phyloP scores from a whole-genome alignment of 2,329 filamentous ascomycete species.

The Fusarium sp. region DNA sequence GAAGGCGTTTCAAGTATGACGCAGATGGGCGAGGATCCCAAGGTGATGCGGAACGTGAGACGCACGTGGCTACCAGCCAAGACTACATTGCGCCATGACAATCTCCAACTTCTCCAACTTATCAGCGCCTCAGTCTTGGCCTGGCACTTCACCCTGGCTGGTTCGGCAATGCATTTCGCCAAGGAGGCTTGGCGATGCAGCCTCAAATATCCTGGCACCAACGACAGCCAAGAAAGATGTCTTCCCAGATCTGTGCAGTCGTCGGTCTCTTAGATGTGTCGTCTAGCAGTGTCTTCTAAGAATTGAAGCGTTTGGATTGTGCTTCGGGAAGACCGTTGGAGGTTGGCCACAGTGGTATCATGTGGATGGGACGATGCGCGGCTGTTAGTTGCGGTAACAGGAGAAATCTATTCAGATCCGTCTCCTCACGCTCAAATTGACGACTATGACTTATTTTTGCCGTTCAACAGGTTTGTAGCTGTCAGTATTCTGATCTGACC shows the following conservation, averaged over 20 bases:
- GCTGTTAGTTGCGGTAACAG: not conserved
- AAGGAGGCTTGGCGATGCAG: not conserved
- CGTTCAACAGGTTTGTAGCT: no score
- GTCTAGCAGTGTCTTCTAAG: not conserved
- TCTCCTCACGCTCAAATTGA: no score
- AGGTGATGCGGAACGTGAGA: not conserved
- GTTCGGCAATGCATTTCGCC: not conserved
- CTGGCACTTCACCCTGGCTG: not conserved
- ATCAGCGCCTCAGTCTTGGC: not conserved
- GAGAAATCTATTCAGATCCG: fast-evolving
- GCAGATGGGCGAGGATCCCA: not conserved
- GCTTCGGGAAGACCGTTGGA: not conserved
- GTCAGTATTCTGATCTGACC: no score
- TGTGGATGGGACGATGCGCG: not conserved
- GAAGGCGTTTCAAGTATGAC: not conserved
- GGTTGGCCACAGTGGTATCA: not conserved
- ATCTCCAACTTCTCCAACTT: not conserved
- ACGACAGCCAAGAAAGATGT: not conserved
- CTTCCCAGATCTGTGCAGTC: not conserved
- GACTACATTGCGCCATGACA: not conserved
- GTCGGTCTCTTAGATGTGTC: no score
- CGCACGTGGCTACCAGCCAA: not conserved
- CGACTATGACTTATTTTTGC: not conserved
- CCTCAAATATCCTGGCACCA: not conserved
- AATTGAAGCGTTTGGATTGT: not conserved